Percentiles rank a stretch among this genome's conserved stretches.
phyloP scores from a whole-genome alignment of 176 grass and related monocot species.

The Paspalum vaginatum region DNA sequence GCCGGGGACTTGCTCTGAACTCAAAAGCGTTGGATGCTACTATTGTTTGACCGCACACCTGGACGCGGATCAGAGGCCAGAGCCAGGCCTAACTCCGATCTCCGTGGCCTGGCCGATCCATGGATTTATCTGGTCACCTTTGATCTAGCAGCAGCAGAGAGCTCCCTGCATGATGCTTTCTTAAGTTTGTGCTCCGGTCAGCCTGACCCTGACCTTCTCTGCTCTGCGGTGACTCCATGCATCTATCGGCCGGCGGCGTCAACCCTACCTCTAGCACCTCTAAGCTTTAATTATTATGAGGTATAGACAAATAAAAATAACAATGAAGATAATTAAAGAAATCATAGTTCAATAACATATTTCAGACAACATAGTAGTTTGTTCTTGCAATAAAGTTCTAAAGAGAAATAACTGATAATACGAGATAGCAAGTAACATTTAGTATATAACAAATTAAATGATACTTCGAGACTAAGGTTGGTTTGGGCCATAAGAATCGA shows the following conservation, averaged over 20 bases:
- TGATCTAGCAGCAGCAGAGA: slow-evolving; percentile 26
- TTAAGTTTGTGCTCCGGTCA: slow-evolving; percentile 44
- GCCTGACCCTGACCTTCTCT: slow-evolving; percentile 18
- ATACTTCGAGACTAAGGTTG: no score
- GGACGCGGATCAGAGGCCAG: slow-evolving; percentile 23
- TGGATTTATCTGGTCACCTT: slow-evolving; percentile 6
- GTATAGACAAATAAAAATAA: no score
- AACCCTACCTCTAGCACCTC: slow-evolving; percentile 36
- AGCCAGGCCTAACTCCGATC: slow-evolving; percentile 43
- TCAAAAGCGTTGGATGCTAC: slow-evolving; percentile 10
- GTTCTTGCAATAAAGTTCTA: no score
- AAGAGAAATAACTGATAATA: no score
- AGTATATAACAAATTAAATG: no score
- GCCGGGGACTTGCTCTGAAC: no score
- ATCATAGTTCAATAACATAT: no score
- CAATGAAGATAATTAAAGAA: no score
- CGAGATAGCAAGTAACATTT: no score
- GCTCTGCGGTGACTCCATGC: background rate
- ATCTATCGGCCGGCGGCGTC: slow-evolving; percentile 29
- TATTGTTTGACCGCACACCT: slow-evolving; percentile 48
- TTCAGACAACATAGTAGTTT: no score
- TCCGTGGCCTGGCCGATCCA: background rate
- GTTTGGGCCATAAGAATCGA: no score
- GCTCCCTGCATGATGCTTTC: background rate
- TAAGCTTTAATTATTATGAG: slow-evolving; percentile 28